Conservation (phyloP, 1,284 basidiomycete genomes). For the Ganoderma leucocontextum region DNA sequence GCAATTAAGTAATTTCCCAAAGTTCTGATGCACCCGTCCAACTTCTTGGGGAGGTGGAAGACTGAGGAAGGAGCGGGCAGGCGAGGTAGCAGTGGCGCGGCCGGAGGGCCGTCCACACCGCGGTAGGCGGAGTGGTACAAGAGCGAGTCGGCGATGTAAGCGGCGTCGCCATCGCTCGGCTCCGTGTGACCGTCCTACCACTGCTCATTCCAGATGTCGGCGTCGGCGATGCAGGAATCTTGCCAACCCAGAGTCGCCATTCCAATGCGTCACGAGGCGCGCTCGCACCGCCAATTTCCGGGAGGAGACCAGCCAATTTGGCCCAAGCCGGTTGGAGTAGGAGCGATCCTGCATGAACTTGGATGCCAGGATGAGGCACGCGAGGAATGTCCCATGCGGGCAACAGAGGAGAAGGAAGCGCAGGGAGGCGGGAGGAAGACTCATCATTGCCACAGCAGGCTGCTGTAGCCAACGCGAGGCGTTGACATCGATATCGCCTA, state of each 20-base stretch:
- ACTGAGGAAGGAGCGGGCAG: conserved; percentile 8
- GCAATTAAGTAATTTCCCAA: too few species aligned
- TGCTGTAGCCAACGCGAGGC: not conserved
- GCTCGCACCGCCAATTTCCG: conserved; percentile 82
- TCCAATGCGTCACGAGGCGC: conserved; percentile 81
- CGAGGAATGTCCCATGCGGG: conserved; percentile 88
- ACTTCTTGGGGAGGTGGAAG: conserved; percentile 24
- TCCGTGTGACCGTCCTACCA: conserved; percentile 34
- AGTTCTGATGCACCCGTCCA: too few species aligned
- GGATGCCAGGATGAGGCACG: conserved; percentile 86
- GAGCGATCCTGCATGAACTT: conserved; percentile 95
- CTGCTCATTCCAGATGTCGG: too few species aligned
- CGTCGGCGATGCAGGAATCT: too few species aligned
- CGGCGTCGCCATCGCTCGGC: conserved; percentile 37
- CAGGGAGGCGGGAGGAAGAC: conserved; percentile 51
- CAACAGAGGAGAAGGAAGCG: conserved; percentile 86
- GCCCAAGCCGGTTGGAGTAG: conserved; percentile 93
- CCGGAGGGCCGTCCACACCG: conserved; percentile 27
- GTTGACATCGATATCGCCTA: conserved; percentile 13
- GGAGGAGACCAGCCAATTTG: conserved; percentile 83
- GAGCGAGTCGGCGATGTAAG: conserved; percentile 22
- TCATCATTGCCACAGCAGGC: conserved; percentile 26
- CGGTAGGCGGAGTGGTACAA: conserved; percentile 30
- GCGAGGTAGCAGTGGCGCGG: conserved; percentile 21
- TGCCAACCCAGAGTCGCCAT: conserved; percentile 87